A percentile compares a stretch with the other conserved stretches of the same genome.
phyloP scores from a whole-genome alignment of 2,329 filamentous ascomycete species.

The Colletotrichum echinochloae region DNA sequence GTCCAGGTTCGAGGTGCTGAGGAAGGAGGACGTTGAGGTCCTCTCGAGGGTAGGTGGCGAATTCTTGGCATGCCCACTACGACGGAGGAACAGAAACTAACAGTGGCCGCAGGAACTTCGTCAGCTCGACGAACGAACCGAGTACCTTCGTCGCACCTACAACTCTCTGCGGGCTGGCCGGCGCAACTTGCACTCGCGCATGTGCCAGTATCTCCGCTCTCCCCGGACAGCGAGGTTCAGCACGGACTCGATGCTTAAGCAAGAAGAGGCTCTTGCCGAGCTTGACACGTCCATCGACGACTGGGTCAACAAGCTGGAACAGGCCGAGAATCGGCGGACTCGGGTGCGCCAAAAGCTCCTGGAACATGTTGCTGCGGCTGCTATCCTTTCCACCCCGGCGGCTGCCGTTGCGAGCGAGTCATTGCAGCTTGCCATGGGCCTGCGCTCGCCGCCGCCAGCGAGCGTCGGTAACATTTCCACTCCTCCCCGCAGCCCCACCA shows the following conservation, averaged over 20 bases:
- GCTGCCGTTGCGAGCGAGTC: slow-evolving; percentile 53
- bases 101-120: slow-evolving; percentile 71
- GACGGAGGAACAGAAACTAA: slow-evolving; percentile 14
- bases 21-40: slow-evolving; percentile 70
- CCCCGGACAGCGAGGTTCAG: slow-evolving; percentile 78
- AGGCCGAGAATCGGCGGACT: slow-evolving; percentile 81
- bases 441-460: slow-evolving; percentile 45
- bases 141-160: slow-evolving; percentile 83
- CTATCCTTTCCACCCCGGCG: slow-evolving; percentile 59
- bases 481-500: slow-evolving; percentile 70
- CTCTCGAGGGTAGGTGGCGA: slow-evolving; percentile 68
- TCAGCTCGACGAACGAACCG: slow-evolving; percentile 80
- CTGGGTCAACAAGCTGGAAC: slow-evolving; percentile 83
- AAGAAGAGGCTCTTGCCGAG: slow-evolving; percentile 82
- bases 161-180: slow-evolving; percentile 80
- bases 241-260: slow-evolving; percentile 79
- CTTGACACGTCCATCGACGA: slow-evolving; percentile 84
- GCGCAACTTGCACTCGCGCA: slow-evolving; percentile 80
- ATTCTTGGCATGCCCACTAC: not conserved
- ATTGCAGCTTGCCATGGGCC: slow-evolving; percentile 56
- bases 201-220: slow-evolving; percentile 81
- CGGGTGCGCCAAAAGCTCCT: slow-evolving; percentile 83
- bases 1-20: slow-evolving; percentile 73
- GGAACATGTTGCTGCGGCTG: slow-evolving; percentile 82
- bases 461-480: slow-evolving; percentile 61